A percentile compares a stretch with the other conserved stretches of the same genome.
Evolutionary conservation across 2,329 filamentous ascomycete species (phyloP).

Genomic region (Xylariales sp.): DNA sequence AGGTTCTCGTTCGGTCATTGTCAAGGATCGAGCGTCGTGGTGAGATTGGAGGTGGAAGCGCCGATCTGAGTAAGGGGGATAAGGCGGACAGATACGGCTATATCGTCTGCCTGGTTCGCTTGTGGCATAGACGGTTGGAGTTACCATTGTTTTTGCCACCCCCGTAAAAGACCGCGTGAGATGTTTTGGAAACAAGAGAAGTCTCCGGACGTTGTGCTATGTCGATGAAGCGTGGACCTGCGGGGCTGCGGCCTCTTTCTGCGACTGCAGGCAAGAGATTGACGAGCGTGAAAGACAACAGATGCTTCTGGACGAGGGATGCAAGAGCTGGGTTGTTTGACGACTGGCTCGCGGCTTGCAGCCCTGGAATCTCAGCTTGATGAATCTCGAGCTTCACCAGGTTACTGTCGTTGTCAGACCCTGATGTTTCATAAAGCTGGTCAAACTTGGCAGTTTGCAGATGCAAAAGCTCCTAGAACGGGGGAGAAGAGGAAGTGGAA

Average conservation of each 20-base stretch:
- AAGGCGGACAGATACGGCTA: constrained; percentile 34
- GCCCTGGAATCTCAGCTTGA: constrained; percentile 22
- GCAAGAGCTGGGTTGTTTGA: constrained; percentile 9
- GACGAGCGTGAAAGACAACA: constrained; percentile 16
- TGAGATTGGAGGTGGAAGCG: constrained; percentile 32
- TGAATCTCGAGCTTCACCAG: constrained; percentile 20
- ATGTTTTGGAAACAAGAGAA: constrained; percentile 5
- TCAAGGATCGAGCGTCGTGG: constrained; percentile 31
- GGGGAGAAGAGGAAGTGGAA: constrained; percentile 1
- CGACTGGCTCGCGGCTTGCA: constrained; percentile 12
- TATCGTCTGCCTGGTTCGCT: constrained; percentile 34
- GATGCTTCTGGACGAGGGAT: constrained; percentile 13
- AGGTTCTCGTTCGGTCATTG: constrained; percentile 35
- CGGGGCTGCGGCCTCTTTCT: constrained; percentile 20
- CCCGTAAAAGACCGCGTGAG: neutral
- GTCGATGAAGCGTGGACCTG: constrained; percentile 12
- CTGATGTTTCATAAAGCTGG: constrained; percentile 27
- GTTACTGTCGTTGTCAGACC: constrained; percentile 27
- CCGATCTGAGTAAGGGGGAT: constrained; percentile 31
- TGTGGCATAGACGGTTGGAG: constrained; percentile 33
- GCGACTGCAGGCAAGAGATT: constrained; percentile 18
- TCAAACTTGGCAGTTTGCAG: constrained; percentile 25
- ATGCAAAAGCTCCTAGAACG: constrained; percentile 10
- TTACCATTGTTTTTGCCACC: constrained; percentile 34
- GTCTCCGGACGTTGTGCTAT: constrained; percentile 8